Evolutionary conservation across 140 eudicot genomes (phyloP).

Genomic region (Erigeron philadelphicus): DNA sequence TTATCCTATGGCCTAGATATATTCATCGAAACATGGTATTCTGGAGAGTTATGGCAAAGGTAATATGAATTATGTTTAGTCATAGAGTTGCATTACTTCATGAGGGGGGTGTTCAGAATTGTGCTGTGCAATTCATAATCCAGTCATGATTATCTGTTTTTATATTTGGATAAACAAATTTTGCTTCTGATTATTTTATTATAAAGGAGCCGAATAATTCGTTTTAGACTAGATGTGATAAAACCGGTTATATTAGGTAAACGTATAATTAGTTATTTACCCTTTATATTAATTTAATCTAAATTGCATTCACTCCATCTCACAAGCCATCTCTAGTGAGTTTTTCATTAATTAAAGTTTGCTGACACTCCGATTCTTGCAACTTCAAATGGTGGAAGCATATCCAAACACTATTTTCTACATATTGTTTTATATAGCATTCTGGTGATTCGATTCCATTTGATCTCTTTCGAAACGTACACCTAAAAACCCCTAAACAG

Average conservation of each 20-base stretch:
- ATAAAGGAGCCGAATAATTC: too few species aligned
- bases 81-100: neutral
- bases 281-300: neutral
- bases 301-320: neutral
- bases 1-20: slow-evolving; percentile 52
- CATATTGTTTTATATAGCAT: too few species aligned
- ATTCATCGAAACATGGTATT: slow-evolving; percentile 69
- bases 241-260: too few species aligned
- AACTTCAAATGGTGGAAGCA: too few species aligned
- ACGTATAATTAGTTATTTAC: neutral
- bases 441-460: too few species aligned
- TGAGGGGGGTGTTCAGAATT: neutral
- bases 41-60: slow-evolving; percentile 81
- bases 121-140: neutral
- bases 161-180: neutral
- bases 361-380: too few species aligned
- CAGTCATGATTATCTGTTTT: neutral
- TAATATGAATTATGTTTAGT: slow-evolving; percentile 21
- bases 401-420: too few species aligned
- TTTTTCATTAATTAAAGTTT: too few species aligned
- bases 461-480: too few species aligned
- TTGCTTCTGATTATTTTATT: neutral
- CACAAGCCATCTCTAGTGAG: neutral
- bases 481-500: too few species aligned
- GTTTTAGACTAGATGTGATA: too few species aligned